Conservation (phyloP, 148 eudicot genomes). For the Rhododendron vialii region DNA sequence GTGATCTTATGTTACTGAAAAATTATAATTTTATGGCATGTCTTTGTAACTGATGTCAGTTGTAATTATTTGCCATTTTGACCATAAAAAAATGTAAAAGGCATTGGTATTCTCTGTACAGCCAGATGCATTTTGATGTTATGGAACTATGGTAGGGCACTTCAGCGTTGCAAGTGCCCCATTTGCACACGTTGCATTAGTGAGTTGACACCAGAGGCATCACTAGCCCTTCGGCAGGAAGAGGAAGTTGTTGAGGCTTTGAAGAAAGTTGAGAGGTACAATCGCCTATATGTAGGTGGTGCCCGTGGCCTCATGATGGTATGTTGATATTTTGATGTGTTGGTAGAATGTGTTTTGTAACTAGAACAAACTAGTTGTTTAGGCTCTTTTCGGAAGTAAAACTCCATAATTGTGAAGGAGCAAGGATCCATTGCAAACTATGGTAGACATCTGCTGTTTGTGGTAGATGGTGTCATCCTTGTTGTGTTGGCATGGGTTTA, state of each 20-base stretch:
- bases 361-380: not conserved
- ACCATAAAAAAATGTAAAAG: not conserved
- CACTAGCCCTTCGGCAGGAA: conserved; percentile 16
- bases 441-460: not conserved
- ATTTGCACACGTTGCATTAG: conserved; percentile 42
- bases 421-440: not conserved
- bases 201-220: conserved; percentile 33
- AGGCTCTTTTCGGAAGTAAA: not conserved
- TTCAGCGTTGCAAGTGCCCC: conserved; percentile 60
- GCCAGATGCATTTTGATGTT: conserved; percentile 46
- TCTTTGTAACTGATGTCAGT: not conserved
- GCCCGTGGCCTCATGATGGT: conserved; percentile 40
- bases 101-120: conserved; percentile 13
- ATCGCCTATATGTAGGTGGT: conserved; percentile 52
- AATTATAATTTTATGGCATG: not conserved
- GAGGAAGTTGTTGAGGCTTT: conserved; percentile 33
- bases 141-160: conserved; percentile 40
- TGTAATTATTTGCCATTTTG: not conserved
- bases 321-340: conserved; percentile 3
- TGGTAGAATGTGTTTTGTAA: not conserved
- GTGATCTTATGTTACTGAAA: not conserved
- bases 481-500: not conserved
- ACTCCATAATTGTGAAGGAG: not conserved
- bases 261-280: conserved; percentile 40
- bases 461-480: not conserved